These are phyloP conservation scores for Litchi chinensis DNA, from an alignment of 345 rosid genomes.

Conservation along the genomic window DNA sequence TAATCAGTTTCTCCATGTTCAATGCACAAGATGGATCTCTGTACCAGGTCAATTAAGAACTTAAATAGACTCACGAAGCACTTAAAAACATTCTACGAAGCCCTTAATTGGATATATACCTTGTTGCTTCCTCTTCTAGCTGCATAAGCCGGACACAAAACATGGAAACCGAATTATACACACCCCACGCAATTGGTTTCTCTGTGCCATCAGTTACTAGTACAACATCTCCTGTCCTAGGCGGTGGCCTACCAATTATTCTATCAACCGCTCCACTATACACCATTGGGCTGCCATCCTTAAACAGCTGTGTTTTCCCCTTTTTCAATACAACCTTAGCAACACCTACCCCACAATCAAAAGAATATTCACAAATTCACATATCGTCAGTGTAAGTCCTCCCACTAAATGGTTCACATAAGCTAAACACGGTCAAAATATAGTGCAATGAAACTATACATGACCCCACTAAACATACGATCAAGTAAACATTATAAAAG, in stretches of 20 bases:
- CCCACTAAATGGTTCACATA: not conserved
- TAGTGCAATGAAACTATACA: not conserved
- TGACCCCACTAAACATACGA: not conserved
- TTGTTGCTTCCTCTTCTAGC: constrained; percentile 78
- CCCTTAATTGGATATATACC: constrained; percentile 33
- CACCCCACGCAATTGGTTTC: constrained; percentile 85
- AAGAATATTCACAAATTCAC: not conserved
- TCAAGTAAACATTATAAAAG: not conserved
- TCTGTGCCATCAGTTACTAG: constrained; percentile 83
- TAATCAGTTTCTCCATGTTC: constrained; percentile 75
- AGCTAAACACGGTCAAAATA: not conserved
- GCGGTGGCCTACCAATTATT: constrained; percentile 81
- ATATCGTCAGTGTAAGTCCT: not conserved
- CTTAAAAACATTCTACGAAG: not conserved
- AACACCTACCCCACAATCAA: constrained; percentile 41
- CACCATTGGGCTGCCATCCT: constrained; percentile 91
- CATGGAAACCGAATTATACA: constrained; percentile 87
- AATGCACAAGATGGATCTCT: constrained; percentile 83
- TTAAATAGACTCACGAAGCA: constrained; percentile 1
- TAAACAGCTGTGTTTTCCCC: constrained; percentile 88
- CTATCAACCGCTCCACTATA: constrained; percentile 92
- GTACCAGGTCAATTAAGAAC: constrained; percentile 19
- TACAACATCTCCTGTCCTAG: constrained; percentile 84
- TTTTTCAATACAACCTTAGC: constrained; percentile 90
- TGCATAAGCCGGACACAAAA: constrained; percentile 93